Evolutionary conservation across 306 rosid genomes (phyloP).

Genomic region (Nissolia schottii): DNA sequence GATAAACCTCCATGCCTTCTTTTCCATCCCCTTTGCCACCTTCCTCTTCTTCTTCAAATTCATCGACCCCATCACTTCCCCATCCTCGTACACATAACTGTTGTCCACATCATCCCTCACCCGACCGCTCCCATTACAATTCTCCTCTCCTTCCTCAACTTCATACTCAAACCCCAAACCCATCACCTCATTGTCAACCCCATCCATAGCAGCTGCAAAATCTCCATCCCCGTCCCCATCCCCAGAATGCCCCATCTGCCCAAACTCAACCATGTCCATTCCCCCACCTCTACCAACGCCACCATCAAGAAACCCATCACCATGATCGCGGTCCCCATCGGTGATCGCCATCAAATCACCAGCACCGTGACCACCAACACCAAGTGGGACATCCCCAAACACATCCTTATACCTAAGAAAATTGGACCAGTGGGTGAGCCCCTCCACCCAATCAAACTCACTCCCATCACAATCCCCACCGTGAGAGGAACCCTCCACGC

Average conservation of each 20-base stretch:
- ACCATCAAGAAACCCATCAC: slow-evolving; percentile 47
- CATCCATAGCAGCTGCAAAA: slow-evolving; percentile 67
- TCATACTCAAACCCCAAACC: slow-evolving; percentile 80
- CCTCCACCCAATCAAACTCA: slow-evolving; percentile 94
- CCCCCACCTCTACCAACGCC: slow-evolving; percentile 40
- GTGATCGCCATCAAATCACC: slow-evolving; percentile 46
- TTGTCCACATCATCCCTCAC: slow-evolving; percentile 63
- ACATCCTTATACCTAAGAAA: slow-evolving; percentile 93
- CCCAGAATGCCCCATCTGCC: slow-evolving; percentile 69
- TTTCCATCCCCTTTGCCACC: slow-evolving; percentile 54
- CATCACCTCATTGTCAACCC: slow-evolving; percentile 79
- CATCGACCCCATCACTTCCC: slow-evolving; percentile 54
- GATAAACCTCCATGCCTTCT: slow-evolving; percentile 69
- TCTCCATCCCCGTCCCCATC: slow-evolving; percentile 49
- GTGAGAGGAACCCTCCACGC: slow-evolving; percentile 31
- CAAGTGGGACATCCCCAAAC: slow-evolving; percentile 74
- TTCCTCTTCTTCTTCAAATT: slow-evolving; percentile 68
- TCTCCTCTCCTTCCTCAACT: slow-evolving; percentile 74
- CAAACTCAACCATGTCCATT: slow-evolving; percentile 73
- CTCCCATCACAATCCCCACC: slow-evolving; percentile 47
- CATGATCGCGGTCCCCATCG: slow-evolving; percentile 35
- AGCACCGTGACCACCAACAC: slow-evolving; percentile 36
- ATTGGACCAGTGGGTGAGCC: slow-evolving; percentile 84
- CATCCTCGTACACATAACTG: slow-evolving; percentile 70
- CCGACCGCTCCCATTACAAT: slow-evolving; percentile 54